Evolutionary conservation across 768 basidiomycete species (phyloP), one percentile per base, ranked within the genome.

Genomic region (Pulveroboletus sp.): DNA sequence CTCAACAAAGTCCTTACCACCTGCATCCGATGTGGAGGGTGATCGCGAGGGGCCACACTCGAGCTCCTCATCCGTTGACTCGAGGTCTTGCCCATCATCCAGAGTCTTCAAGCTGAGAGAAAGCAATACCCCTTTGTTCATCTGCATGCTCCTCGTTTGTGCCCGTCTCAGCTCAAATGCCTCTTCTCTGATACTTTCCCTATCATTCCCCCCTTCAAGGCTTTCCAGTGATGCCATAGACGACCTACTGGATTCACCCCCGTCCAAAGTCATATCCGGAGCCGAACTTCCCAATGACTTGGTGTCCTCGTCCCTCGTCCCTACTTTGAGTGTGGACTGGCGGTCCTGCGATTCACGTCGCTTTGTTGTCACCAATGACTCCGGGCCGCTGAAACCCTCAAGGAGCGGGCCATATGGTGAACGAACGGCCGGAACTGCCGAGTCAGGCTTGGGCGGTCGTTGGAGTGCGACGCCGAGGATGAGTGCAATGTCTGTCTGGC

Each of bases 141-240:
- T 66, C 57, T 77, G 75, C 59, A 80, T 65, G 52, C 77, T 80
- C 58, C 71, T 74, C 41, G 76, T 73, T 42, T 74, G 77, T 3
- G 69, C 78, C 11, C 75, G 70, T 54, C 69, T 70, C 39, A 78
- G 65, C 52, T 79, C 76, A 54, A 74, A 77, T 2, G 62, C 63
- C 45, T 65, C 69, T n/a, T 68, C 69, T 17, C 57, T 39, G 18
- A 56, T 43, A 21, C 66, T 58, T 33, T 50, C 54, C 35, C 36
- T 46, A 8, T 58, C 59, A 9, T 52, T 37, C 21, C 43, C 50
- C 12, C 40, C 47, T 30, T 54, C 57, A 3, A 54, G 41, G 45
- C 66, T 66, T 41, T 60, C 52, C 27, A 69, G 52, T 21, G 65
- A 65, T 32, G 24, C 43, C 17, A 35, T 52, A n/a, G 66, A 65